A percentile compares a stretch with the other conserved stretches of the same genome.
Conservation (phyloP, 768 basidiomycete genomes). For the Podaxis sp. region DNA sequence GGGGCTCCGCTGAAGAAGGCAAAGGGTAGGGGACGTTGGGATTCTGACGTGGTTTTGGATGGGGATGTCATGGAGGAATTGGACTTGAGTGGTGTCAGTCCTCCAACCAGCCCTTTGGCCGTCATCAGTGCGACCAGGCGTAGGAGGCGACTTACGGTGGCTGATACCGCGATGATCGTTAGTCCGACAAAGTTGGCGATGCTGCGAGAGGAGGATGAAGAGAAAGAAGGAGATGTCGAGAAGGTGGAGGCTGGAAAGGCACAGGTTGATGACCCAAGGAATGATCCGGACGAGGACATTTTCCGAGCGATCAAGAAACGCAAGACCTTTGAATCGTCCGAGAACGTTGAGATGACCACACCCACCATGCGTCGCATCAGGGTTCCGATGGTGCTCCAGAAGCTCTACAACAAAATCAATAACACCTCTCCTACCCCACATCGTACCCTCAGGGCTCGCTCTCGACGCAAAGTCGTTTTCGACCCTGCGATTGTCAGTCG, state of each 20-base stretch:
- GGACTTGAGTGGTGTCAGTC: conserved; percentile 23
- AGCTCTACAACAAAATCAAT: conserved; percentile 2
- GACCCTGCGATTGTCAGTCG: neutral
- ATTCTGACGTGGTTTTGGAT: conserved; percentile 7
- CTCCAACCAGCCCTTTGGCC: conserved; percentile 38
- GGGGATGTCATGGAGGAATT: conserved; percentile 10
- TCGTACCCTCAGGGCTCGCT: conserved; percentile 21
- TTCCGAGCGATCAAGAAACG: conserved; percentile 24
- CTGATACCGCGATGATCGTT: conserved; percentile 21
- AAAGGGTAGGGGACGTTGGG: conserved; percentile 21
- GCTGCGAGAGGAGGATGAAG: conserved; percentile 32
- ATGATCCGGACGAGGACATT: conserved; percentile 20
- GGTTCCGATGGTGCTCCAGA: conserved; percentile 11
- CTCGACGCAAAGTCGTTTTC: neutral
- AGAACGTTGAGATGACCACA: conserved; percentile 22
- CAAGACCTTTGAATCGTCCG: conserved; percentile 14
- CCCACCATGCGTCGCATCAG: conserved; percentile 21
- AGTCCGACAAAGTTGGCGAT: conserved; percentile 23
- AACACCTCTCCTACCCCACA: conserved; percentile 14
- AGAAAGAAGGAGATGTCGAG: conserved; percentile 12
- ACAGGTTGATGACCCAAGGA: conserved; percentile 22
- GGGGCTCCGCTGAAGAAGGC: conserved; percentile 36
- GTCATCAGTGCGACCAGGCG: conserved; percentile 22
- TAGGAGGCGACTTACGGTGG: conserved; percentile 17
- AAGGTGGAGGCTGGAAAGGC: conserved; percentile 18